A percentile compares a stretch with the other conserved stretches of the same genome.
phyloP scores from a whole-genome alignment of 2,329 filamentous ascomycete genomes.

The Cladosporium colombiae region DNA sequence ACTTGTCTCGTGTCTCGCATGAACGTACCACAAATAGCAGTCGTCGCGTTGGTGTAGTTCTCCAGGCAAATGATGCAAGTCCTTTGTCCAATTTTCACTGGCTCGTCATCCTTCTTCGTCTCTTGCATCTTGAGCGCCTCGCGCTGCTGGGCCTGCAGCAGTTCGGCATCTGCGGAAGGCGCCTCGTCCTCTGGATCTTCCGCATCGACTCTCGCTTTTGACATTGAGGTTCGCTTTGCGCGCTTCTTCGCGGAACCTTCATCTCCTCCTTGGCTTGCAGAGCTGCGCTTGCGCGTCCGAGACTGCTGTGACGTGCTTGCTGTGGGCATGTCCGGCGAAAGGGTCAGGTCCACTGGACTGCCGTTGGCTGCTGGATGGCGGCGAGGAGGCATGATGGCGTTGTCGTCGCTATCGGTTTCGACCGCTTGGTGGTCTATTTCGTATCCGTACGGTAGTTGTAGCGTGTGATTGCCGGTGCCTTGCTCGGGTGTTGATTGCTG shows the following conservation, averaged over 20 bases:
- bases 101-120: constrained; percentile 23
- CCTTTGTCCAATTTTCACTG: constrained; percentile 46
- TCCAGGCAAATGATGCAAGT: constrained; percentile 68
- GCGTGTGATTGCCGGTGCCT: neutral
- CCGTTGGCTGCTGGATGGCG: neutral
- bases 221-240: neutral
- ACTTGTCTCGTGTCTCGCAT: neutral
- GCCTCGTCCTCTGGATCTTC: constrained; percentile 25
- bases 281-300: constrained; percentile 11
- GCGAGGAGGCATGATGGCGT: neutral
- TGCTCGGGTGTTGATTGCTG: neutral
- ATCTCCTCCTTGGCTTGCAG: neutral
- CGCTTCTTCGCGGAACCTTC: constrained; percentile 5
- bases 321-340: constrained; percentile 10
- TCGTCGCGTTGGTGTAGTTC: constrained; percentile 59
- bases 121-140: constrained; percentile 31
- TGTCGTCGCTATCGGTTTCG: constrained; percentile 6
- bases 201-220: constrained; percentile 10
- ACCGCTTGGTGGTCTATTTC: neutral
- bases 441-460: neutral
- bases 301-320: constrained; percentile 7
- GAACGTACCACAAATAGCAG: constrained; percentile 59
- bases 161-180: constrained; percentile 37
- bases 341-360: constrained; percentile 8
- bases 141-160: constrained; percentile 34